Evolutionary conservation across 2,329 filamentous ascomycete species (phyloP).

Genomic region (Phaeoacremonium minimum): DNA sequence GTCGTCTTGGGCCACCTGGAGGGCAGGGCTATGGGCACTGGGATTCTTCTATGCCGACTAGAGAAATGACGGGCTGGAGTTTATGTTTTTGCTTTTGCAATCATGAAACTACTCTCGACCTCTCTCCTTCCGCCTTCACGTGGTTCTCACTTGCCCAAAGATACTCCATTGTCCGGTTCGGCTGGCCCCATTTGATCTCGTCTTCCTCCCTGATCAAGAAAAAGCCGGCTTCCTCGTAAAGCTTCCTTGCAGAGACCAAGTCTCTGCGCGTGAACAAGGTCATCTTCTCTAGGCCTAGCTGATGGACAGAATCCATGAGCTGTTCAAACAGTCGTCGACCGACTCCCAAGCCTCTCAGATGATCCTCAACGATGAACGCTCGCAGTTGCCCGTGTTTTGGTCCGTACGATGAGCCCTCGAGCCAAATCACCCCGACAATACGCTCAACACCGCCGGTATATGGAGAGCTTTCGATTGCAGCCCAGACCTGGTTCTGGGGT

Average conservation of each 20-base stretch:
- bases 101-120: no score
- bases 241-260: conserved; percentile 14
- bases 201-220: conserved; percentile 9
- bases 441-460: conserved; percentile 4
- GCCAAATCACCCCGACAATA: conserved; percentile 19
- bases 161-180: conserved; percentile 10
- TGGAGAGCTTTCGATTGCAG: conserved; percentile 12
- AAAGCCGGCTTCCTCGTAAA: conserved; percentile 21
- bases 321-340: conserved; percentile 17
- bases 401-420: conserved; percentile 17
- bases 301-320: conserved; percentile 19
- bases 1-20: conserved; percentile 21
- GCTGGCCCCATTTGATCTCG: conserved; percentile 10
- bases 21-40: conserved; percentile 12
- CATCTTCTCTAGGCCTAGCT: conserved; percentile 15
- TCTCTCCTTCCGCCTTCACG: no score
- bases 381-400: conserved; percentile 16
- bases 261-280: conserved; percentile 16
- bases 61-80: no score
- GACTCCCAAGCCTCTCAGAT: conserved; percentile 14
- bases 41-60: no score
- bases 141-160: conserved; percentile 10
- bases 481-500: conserved; percentile 19
- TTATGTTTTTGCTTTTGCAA: no score
- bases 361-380: conserved; percentile 22